These are phyloP conservation scores for Galerina sulciceps DNA, from an alignment of 768 basidiomycete species.

Conservation along the genomic window DNA sequence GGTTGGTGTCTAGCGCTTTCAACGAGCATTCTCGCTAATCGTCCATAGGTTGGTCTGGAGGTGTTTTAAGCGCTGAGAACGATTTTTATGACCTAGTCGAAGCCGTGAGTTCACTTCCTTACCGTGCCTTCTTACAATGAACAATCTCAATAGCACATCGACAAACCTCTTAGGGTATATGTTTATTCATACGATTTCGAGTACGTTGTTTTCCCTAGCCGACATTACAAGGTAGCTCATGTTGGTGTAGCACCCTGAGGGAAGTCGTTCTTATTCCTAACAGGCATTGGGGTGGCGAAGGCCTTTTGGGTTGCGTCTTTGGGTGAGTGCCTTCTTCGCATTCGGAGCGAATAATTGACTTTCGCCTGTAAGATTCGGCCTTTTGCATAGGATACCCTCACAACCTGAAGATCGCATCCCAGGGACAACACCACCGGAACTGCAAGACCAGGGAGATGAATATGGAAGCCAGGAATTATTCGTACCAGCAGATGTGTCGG, in stretches of 20 bases:
- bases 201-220: slow-evolving; percentile 47
- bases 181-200: slow-evolving; percentile 98
- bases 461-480: slow-evolving; percentile 71
- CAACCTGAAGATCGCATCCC: slow-evolving; percentile 63
- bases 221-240: slow-evolving; percentile 8
- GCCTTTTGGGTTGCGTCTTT: slow-evolving; percentile 92
- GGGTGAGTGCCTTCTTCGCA: slow-evolving; percentile 57
- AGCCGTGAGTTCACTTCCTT: slow-evolving; percentile 56
- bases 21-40: slow-evolving; percentile 25
- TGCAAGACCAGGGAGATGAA: slow-evolving; percentile 51
- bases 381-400: slow-evolving; percentile 91
- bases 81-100: slow-evolving; percentile 98
- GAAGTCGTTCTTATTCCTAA: slow-evolving; percentile 96
- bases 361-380: slow-evolving; percentile 66
- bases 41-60: slow-evolving; percentile 93
- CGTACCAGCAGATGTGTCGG: slow-evolving; percentile 66
- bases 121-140: slow-evolving; percentile 6
- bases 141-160: slow-evolving; percentile 68
- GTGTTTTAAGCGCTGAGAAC: slow-evolving; percentile 85
- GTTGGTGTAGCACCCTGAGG: slow-evolving; percentile 70
- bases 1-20: slow-evolving; percentile 27
- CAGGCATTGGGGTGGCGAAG: slow-evolving; percentile 97
- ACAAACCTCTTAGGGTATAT: slow-evolving; percentile 91
- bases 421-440: slow-evolving; percentile 59
- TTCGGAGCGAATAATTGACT: background rate